Conservation (phyloP, 2,329 filamentous ascomycete species). For the Trichoderma sp. region DNA sequence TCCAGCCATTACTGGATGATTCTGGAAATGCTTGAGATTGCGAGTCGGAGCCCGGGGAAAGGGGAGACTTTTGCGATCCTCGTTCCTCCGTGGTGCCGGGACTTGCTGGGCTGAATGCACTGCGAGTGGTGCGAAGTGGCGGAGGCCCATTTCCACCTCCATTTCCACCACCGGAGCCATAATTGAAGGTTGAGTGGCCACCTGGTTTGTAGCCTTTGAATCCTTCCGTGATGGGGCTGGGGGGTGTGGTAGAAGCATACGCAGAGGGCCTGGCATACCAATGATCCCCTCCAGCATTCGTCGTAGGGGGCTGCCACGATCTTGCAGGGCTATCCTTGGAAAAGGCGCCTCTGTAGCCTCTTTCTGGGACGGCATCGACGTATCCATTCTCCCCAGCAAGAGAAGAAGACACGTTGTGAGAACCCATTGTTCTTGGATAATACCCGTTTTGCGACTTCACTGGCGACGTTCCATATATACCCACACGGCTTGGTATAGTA, state of each 20-base stretch:
- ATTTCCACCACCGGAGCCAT: background rate
- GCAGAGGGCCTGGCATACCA: background rate
- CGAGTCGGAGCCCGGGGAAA: constrained; percentile 13
- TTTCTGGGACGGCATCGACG: background rate
- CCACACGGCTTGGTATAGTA: constrained; percentile 1
- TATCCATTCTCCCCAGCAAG: background rate
- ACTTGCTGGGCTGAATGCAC: constrained; percentile 15
- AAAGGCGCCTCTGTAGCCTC: constrained; percentile 7
- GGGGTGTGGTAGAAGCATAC: background rate
- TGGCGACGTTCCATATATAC: constrained; percentile 10
- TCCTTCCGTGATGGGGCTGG: background rate
- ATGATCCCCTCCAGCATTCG: background rate
- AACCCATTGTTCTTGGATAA: background rate
- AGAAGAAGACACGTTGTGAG: background rate
- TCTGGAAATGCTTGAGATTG: constrained; percentile 20
- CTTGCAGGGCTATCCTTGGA: background rate
- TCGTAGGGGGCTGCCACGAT: background rate
- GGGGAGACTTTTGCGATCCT: background rate
- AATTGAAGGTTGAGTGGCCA: constrained; percentile 7
- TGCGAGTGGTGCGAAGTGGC: constrained; percentile 14
- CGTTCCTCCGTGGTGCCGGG: background rate
- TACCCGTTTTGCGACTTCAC: background rate
- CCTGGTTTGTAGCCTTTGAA: background rate
- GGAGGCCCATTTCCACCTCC: background rate
- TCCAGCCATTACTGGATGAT: constrained; percentile 28